phyloP scores from a whole-genome alignment of 169 alveolate genomes.

The Plasmodium fragile region DNA sequence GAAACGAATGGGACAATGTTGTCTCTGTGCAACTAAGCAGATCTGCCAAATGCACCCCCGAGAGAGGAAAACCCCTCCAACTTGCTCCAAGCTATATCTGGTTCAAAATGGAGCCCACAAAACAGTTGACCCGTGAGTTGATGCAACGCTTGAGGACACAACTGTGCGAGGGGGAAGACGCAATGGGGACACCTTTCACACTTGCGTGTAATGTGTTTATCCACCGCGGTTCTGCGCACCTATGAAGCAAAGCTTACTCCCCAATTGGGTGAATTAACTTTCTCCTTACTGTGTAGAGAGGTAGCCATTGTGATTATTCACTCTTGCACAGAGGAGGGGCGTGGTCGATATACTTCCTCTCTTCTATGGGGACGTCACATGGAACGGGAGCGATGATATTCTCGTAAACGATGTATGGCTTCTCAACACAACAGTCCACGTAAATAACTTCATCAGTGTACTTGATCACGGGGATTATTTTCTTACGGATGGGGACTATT shows the following conservation, averaged over 20 bases:
- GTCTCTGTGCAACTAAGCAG: background rate
- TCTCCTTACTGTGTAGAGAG: background rate
- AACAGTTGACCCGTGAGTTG: background rate
- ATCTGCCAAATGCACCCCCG: background rate
- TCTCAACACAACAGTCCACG: slow-evolving; percentile 82
- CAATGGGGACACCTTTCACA: background rate
- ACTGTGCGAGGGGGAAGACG: background rate
- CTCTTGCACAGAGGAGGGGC: slow-evolving; percentile 31
- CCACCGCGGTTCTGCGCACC: background rate
- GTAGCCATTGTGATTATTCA: background rate
- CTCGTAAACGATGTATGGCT: slow-evolving; percentile 80
- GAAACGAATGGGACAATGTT: background rate
- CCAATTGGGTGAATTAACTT: background rate
- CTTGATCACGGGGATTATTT: slow-evolving; percentile 80
- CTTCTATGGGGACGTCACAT: slow-evolving; percentile 77
- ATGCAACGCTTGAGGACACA: background rate
- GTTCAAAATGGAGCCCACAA: background rate
- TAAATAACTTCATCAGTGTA: slow-evolving; percentile 81
- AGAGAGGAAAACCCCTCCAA: background rate
- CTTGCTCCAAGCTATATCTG: background rate
- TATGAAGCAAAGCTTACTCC: background rate
- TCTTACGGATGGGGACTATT: slow-evolving; percentile 80
- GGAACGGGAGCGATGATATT: slow-evolving; percentile 80
- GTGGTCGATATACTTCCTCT: slow-evolving; percentile 37
- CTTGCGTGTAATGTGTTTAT: background rate